phyloP scores from a whole-genome alignment of 192 early-diverging fungal genomes.

The Entophlyctis luteolus region DNA sequence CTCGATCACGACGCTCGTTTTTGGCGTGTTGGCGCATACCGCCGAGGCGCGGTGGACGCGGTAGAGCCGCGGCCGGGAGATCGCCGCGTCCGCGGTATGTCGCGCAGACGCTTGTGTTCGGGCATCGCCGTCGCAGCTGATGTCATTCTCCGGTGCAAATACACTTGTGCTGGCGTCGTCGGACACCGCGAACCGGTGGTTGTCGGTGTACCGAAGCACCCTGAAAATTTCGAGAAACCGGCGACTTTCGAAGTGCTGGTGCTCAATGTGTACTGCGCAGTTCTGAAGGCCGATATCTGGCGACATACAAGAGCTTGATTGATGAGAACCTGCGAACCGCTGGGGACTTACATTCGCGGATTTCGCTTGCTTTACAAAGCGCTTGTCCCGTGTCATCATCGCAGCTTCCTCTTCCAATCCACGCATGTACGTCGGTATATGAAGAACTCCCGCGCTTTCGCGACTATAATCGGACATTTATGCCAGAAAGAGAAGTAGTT shows the following conservation, averaged over 20 bases:
- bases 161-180: neutral
- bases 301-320: neutral
- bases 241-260: neutral
- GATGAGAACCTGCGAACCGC: too few relatives aligned
- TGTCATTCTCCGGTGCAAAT: neutral
- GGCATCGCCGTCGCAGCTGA: neutral
- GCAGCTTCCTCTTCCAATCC: neutral
- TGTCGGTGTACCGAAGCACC: conserved; percentile 8
- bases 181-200: neutral
- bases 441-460: neutral
- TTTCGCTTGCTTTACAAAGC: neutral
- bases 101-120: neutral
- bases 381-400: neutral
- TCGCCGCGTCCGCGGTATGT: too few relatives aligned
- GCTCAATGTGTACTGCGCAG: conserved; percentile 9
- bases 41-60: neutral
- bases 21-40: neutral
- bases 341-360: neutral
- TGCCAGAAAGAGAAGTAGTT: neutral
- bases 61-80: conserved; percentile 1
- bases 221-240: conserved; percentile 4
- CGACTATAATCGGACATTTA: neutral
- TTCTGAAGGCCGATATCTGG: conserved; percentile 7
- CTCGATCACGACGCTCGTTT: neutral
- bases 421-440: neutral